Evolutionary conservation across 2,329 filamentous ascomycete genomes (phyloP), one percentile per base, ranked within the genome.

Genomic region (Trichophyton equinum): DNA sequence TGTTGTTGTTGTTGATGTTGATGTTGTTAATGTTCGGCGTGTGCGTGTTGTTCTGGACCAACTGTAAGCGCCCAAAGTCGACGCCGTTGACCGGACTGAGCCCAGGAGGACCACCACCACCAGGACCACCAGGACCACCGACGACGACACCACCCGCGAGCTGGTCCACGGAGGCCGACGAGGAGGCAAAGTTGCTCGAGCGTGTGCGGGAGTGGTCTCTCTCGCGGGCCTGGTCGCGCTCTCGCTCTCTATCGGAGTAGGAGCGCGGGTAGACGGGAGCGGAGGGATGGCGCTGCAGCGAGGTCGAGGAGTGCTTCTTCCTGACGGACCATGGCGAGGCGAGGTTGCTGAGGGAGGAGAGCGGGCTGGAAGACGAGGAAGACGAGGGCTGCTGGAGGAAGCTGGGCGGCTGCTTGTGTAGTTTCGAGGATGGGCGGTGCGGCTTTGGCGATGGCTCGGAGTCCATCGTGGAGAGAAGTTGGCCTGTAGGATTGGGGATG

Each of bases 81-180:
- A 36, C 22, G 20, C 22, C 36, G 56, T 40, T 58, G 56, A n/a
- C 27, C 5, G 27, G 27, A 30, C 27, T 30, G 27, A 6, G 5
- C 27, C 27, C 27, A 30, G 27, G 27, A 30, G 27, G 27, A 30
- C 27, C 9, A 13, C 33, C 33, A 38, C 0, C 9, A 38, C 33
- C 33, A 22, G 22, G 18, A 18, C 18, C 33, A 6, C 30, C 75
- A 77, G 9, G 70, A 70, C 57, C 68, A 71, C 38, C 69, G 69
- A 64, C 72, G 22, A n/a, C 11, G 4, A 18, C 18, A 18, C 9
- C 22, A 68, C 27, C 22, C 20, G 11, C 49, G 3, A 55, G 27
- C 64, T 75, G 74, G 42, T 79, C 77, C 62, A 78, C 69, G 7
- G 76, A 78, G n/a, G 77, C 78, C 20, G 72, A 75, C 15, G 76